Conservation (phyloP, 305 asterid species). For the Fraxinus xanthoxyloides region DNA sequence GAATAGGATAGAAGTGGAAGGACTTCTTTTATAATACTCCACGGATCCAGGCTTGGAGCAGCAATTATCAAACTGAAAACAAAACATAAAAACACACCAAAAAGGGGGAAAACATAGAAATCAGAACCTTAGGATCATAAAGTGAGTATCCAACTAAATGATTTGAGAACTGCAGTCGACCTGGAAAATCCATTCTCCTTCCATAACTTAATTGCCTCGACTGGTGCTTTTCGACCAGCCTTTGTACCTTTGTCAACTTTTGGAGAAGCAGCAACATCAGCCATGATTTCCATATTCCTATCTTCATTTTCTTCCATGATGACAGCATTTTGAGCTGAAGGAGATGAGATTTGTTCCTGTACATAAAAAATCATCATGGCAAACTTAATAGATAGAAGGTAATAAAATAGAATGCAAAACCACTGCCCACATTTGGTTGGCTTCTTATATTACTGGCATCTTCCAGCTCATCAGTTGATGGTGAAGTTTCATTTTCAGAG, state of each 20-base stretch:
- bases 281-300: conserved; percentile 31
- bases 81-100: not conserved
- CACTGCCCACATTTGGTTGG: conserved; percentile 39
- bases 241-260: conserved; percentile 41
- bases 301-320: conserved; percentile 35
- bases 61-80: conserved; percentile 73
- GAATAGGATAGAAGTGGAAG: conserved; percentile 77
- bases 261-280: conserved; percentile 39
- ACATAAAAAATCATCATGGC: conserved; percentile 4
- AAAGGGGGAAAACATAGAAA: conserved; percentile 37
- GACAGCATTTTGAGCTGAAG: conserved; percentile 30
- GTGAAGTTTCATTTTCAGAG: conserved; percentile 32
- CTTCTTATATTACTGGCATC: conserved; percentile 26
- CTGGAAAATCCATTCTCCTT: conserved; percentile 91
- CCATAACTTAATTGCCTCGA: conserved; percentile 59
- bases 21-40: conserved; percentile 72
- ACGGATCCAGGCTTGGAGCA: conserved; percentile 72
- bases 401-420: conserved; percentile 11
- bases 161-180: conserved; percentile 30
- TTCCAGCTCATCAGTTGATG: conserved; percentile 39
- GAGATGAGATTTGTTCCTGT: conserved; percentile 44
- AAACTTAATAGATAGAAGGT: not conserved
- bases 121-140: conserved; percentile 5
- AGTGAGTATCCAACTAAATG: not conserved
- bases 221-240: conserved; percentile 76